Evolutionary conservation across 345 rosid species (phyloP), one percentile per base, ranked within the genome.

Genomic region (Aegle marmelos): DNA sequence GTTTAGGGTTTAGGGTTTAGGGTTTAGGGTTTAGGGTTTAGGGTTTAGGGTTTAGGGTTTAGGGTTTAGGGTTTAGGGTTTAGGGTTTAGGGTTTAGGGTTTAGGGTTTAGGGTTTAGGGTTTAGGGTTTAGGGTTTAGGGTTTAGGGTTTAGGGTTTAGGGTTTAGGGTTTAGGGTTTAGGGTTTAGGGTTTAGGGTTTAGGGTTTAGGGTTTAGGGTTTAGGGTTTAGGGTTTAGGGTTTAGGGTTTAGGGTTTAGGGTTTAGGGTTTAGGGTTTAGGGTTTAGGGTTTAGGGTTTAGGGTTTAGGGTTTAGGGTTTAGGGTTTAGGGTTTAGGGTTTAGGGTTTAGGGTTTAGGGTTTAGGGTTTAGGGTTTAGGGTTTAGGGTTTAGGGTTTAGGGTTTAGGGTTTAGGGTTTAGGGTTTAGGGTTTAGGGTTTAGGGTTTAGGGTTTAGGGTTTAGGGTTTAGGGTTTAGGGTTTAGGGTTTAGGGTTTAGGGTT

Each of bases 301-400:
- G 82, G 82, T 74, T 70, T 45, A 24, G 48, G 85, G 82, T 62
- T 74, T 78, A 45, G 27, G 78, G 81, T 74, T 68, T n/a, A n/a
- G n/a, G n/a, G n/a, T 74, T 33, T 33, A 33, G 34, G 34, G 76
- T 79, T 77, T 77, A 30, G 71, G 78, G 78, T 82, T 73, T 33
- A 3, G 25, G 34, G 34, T 31, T 31, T 31, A n/a, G n/a, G n/a
- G n/a, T 33, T 33, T 33, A 33, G 34, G 34, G 34, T 33, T 33
- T 33, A 33, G 70, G 84, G 74, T 58, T 81, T 65, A 41, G 70
- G 81, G 81, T 68, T 72, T 53, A 48, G 72, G 78, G 70, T 63
- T 76, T 41, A 28, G 72, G 78, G 70, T 63, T 76, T 63, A 30
- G 61, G 78, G 70, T 63, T 76, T 41, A 28, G 72, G 78, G 70